phyloP scores from a whole-genome alignment of 345 rosid genomes.

The Litchi chinensis region DNA sequence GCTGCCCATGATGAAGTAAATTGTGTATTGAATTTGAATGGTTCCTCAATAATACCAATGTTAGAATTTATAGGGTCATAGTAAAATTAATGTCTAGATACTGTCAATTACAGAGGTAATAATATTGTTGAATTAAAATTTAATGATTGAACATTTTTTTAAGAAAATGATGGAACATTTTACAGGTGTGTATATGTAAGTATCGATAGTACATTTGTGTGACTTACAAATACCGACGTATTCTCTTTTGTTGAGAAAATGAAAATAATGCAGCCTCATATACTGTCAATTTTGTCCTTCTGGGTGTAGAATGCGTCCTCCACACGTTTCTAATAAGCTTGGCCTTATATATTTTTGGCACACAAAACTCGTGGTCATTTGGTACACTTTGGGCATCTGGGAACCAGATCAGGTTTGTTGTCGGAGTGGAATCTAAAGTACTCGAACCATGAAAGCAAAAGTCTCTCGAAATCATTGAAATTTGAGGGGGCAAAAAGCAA shows the following conservation, averaged over 20 bases:
- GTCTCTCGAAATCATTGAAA: no score
- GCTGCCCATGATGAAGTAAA: neutral
- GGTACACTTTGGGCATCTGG: neutral
- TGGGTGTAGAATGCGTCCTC: neutral
- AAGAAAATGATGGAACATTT: neutral
- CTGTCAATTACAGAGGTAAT: no score
- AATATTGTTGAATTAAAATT: neutral
- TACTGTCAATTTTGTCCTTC: neutral
- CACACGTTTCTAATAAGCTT: neutral
- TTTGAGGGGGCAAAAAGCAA: neutral
- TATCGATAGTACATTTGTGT: no score
- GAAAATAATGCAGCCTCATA: neutral
- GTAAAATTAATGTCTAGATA: no score
- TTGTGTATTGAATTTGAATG: no score
- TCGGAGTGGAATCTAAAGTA: no score
- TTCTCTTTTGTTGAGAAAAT: no score
- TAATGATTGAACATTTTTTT: no score
- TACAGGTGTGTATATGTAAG: neutral
- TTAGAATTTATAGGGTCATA: no score
- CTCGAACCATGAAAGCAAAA: neutral
- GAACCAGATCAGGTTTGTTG: no score
- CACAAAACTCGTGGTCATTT: constrained; percentile 4
- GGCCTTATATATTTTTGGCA: neutral
- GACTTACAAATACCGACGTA: no score
- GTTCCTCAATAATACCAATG: no score